Evolutionary conservation across 331 rosid species (phyloP).

Genomic region (Malus hybrid): DNA sequence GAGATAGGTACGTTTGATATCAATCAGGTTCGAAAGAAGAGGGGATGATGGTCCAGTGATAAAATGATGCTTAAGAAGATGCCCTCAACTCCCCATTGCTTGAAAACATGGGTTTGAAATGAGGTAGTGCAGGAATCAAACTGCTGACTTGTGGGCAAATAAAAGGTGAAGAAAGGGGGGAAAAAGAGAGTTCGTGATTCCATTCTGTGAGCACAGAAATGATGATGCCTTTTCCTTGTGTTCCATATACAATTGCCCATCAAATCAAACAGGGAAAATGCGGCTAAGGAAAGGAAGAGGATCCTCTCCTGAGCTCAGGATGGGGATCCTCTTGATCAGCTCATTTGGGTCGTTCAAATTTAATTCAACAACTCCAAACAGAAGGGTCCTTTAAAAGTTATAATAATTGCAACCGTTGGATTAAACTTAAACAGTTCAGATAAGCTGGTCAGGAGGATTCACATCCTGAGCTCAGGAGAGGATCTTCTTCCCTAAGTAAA

Average conservation of each 20-base stretch:
- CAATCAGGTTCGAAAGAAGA: slow-evolving; percentile 9
- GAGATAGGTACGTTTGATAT: slow-evolving; percentile 7
- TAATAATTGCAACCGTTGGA: too few relatives aligned
- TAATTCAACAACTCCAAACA: too few relatives aligned
- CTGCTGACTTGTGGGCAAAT: slow-evolving; percentile 32
- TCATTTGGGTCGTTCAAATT: too few relatives aligned
- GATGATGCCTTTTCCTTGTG: slow-evolving; percentile 16
- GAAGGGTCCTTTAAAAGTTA: too few relatives aligned
- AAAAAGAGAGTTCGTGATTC: slow-evolving; percentile 30
- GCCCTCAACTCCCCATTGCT: slow-evolving; percentile 18
- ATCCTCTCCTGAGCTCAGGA: too few relatives aligned
- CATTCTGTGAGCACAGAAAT: slow-evolving; percentile 32
- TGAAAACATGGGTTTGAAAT: slow-evolving; percentile 12
- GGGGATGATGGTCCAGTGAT: slow-evolving; percentile 15
- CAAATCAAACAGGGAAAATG: slow-evolving; percentile 33
- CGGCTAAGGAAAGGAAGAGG: too few relatives aligned
- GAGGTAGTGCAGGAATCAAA: slow-evolving; percentile 38
- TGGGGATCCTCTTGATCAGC: too few relatives aligned
- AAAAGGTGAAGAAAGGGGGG: slow-evolving; percentile 14
- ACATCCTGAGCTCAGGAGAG: too few relatives aligned
- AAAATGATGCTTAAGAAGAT: slow-evolving; percentile 19
- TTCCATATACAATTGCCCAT: slow-evolving; percentile 23
- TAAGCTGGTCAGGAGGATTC: too few relatives aligned
- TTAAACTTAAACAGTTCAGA: too few relatives aligned
- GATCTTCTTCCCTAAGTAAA: too few relatives aligned